Percentiles rank a stretch among this genome's conserved stretches.
Conservation (phyloP, 176 grass and related monocot species). For the Stipa capillata region DNA sequence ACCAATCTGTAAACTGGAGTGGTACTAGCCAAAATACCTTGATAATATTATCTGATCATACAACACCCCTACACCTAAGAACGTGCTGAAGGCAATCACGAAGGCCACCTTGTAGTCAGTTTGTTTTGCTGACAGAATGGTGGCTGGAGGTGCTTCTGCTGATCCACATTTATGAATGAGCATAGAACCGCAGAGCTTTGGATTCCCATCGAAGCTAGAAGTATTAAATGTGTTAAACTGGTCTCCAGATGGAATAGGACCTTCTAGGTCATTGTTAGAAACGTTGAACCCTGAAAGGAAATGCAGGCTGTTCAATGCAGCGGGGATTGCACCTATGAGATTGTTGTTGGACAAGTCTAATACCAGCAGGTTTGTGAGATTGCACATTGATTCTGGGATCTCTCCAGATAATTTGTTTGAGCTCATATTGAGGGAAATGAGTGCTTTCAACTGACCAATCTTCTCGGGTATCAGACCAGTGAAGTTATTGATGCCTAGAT, state of each 20-base stretch:
- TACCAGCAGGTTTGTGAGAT: neutral
- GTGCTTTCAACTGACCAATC: neutral
- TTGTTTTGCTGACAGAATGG: neutral
- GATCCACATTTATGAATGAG: neutral
- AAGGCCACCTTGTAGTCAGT: neutral
- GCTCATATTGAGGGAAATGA: neutral
- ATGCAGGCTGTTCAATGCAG: neutral
- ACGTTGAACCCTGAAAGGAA: slow-evolving; percentile 1
- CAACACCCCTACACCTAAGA: neutral
- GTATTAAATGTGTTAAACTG: neutral
- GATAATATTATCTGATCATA: neutral
- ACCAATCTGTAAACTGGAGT: too few relatives aligned
- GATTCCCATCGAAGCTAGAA: slow-evolving; percentile 15
- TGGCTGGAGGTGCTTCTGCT: neutral
- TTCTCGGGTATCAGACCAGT: neutral
- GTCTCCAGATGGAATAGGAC: neutral
- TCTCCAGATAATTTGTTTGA: neutral
- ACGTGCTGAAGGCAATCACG: neutral
- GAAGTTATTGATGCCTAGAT: neutral
- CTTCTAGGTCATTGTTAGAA: slow-evolving; percentile 14
- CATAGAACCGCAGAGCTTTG: slow-evolving; percentile 18
- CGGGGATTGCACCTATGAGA: slow-evolving; percentile 1
- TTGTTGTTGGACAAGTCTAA: slow-evolving; percentile 2
- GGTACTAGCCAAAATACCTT: neutral
- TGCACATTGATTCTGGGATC: neutral